These are phyloP conservation scores for Capsicum chinense DNA, from an alignment of 257 asterid species.

Conservation along the genomic window DNA sequence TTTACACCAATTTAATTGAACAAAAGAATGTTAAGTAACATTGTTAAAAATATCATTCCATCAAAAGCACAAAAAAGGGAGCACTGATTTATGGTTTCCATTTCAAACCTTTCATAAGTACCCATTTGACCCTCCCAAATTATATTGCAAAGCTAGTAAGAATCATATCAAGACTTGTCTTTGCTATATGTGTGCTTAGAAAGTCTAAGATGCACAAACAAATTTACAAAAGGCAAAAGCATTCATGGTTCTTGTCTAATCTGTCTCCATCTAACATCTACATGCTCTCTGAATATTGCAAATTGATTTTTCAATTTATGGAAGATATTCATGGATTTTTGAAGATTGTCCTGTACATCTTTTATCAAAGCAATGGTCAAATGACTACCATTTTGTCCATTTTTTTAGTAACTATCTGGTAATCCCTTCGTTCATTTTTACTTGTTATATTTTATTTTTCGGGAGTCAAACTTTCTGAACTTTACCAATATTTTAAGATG, in stretches of 20 bases:
- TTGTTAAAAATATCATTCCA: background rate
- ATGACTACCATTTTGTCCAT: background rate
- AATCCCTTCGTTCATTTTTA: too few relatives aligned
- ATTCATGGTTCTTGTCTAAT: slow-evolving; percentile 19
- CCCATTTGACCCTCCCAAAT: background rate
- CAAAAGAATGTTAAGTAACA: background rate
- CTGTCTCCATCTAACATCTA: background rate
- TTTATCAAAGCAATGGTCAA: background rate
- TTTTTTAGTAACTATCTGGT: too few relatives aligned
- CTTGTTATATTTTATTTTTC: too few relatives aligned
- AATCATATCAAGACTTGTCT: background rate
- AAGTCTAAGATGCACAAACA: background rate
- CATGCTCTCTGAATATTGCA: background rate
- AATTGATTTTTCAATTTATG: background rate
- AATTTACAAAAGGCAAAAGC: background rate
- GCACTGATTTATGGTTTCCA: background rate
- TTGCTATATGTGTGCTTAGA: too few relatives aligned
- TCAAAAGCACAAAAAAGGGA: background rate
- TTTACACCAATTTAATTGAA: background rate
- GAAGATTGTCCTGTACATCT: background rate
- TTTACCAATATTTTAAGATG: too few relatives aligned
- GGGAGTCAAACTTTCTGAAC: too few relatives aligned
- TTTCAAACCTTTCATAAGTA: background rate
- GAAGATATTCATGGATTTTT: background rate
- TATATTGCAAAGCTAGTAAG: background rate